Percentiles rank a stretch among this genome's conserved stretches.
phyloP scores from a whole-genome alignment of 768 basidiomycete genomes.

The Hericium rajendrae region DNA sequence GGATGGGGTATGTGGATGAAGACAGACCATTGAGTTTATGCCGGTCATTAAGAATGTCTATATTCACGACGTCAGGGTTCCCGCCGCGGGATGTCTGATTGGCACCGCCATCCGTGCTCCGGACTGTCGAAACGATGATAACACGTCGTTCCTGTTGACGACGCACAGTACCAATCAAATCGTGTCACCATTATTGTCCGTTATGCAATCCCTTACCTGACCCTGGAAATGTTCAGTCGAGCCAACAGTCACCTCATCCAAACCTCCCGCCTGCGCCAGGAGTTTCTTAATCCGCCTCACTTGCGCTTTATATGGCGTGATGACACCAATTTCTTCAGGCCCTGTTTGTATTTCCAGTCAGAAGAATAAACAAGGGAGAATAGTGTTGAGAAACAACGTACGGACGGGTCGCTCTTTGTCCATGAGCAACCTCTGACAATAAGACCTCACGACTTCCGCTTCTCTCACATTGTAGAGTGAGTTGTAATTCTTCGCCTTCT shows the following conservation, averaged over 20 bases:
- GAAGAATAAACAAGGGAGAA: not conserved
- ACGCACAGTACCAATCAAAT: not conserved
- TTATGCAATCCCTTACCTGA: conserved; percentile 19
- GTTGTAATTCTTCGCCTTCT: conserved; percentile 25
- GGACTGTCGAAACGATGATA: conserved; percentile 29
- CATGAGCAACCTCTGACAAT: conserved; percentile 19
- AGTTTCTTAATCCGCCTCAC: conserved; percentile 21
- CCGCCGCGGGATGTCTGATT: conserved; percentile 6
- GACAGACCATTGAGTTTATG: conserved; percentile 30
- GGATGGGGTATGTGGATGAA: not conserved
- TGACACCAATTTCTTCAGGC: conserved; percentile 25
- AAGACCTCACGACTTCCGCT: conserved; percentile 24
- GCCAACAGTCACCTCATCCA: conserved; percentile 23
- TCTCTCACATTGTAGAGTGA: conserved; percentile 34
- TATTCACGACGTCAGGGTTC: not conserved
- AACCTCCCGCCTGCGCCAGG: conserved; percentile 8
- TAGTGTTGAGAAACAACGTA: conserved; percentile 10
- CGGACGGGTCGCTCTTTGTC: conserved; percentile 22
- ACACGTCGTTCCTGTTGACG: conserved; percentile 25
- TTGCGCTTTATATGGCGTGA: conserved; percentile 32
- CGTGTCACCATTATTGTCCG: not conserved
- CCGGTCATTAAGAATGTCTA: conserved; percentile 28
- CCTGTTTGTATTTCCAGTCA: not conserved
- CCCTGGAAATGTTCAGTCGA: conserved; percentile 35
- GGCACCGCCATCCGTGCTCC: conserved; percentile 20